Conservation (phyloP, 805 yeast species). For the Kazachstania psychrophila region DNA sequence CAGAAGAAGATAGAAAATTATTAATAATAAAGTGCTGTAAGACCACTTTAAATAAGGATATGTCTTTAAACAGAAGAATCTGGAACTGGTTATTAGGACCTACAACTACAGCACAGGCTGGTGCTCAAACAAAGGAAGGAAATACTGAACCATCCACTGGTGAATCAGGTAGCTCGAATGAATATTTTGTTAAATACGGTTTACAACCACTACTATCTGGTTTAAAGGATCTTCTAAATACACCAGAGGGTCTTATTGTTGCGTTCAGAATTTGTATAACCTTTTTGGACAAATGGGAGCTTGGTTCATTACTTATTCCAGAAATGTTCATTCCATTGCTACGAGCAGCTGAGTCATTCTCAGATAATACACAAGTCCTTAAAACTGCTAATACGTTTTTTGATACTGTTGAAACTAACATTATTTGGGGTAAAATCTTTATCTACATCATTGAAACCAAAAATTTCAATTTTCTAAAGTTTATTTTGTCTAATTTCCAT, state of each 20-base stretch:
- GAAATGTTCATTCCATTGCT: slow-evolving; percentile 58
- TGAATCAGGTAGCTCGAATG: no score
- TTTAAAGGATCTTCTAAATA: slow-evolving; percentile 38
- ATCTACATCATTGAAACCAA: slow-evolving; percentile 23
- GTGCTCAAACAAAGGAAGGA: no score
- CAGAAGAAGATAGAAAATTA: slow-evolving; percentile 45
- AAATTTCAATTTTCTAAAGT: slow-evolving; percentile 43
- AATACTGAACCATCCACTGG: no score
- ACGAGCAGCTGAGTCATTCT: slow-evolving; percentile 34
- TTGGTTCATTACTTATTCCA: slow-evolving; percentile 70
- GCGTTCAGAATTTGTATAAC: slow-evolving; percentile 61
- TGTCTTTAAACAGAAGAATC: slow-evolving; percentile 87
- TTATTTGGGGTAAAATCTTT: slow-evolving; percentile 64
- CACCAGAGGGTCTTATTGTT: slow-evolving; percentile 31
- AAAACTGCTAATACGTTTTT: slow-evolving; percentile 60
- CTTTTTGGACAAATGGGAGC: slow-evolving; percentile 90
- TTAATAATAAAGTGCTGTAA: slow-evolving; percentile 55
- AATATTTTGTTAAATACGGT: slow-evolving; percentile 55
- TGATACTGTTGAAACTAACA: slow-evolving; percentile 74
- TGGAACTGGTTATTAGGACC: slow-evolving; percentile 94
- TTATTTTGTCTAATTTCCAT: slow-evolving; percentile 55
- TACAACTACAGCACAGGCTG: slow-evolving; percentile 1
- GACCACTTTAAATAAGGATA: slow-evolving; percentile 72
- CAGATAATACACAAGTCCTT: slow-evolving; percentile 32
- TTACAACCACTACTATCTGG: slow-evolving; percentile 42